Conservation (phyloP, 345 rosid genomes). For the Eucalyptus grandis region DNA sequence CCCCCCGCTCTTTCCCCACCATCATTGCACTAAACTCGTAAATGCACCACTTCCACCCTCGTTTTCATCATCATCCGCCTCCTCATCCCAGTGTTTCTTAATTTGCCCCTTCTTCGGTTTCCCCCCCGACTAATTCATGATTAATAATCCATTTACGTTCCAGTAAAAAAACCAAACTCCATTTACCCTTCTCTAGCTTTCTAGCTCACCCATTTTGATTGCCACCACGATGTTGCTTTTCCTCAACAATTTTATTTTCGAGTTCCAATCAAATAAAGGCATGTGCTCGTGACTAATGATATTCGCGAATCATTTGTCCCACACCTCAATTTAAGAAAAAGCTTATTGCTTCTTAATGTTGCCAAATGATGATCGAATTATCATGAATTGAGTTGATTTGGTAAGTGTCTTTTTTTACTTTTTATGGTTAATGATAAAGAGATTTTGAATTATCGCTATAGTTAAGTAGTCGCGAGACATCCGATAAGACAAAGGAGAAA, state of each 20-base stretch:
- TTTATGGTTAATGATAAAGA: accelerated
- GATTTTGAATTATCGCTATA: accelerated
- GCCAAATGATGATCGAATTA: neutral
- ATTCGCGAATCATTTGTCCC: neutral
- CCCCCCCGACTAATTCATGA: neutral
- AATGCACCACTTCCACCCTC: neutral
- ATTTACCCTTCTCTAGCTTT: neutral
- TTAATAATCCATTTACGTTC: neutral
- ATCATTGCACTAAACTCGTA: neutral
- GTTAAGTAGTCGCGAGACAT: accelerated
- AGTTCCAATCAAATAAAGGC: neutral
- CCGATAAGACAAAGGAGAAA: accelerated
- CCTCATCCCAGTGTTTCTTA: neutral
- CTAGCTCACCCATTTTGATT: neutral
- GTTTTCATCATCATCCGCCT: neutral
- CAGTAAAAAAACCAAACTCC: neutral
- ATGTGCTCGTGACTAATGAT: neutral
- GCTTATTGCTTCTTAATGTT: neutral
- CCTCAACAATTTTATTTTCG: neutral
- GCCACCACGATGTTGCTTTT: neutral
- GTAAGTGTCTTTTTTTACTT: accelerated
- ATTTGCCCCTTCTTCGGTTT: neutral
- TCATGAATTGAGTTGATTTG: neutral
- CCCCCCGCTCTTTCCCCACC: neutral
- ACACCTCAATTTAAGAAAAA: neutral